Evolutionary conservation across 805 yeast genomes (phyloP).

Genomic region (Candida gorgasii): DNA sequence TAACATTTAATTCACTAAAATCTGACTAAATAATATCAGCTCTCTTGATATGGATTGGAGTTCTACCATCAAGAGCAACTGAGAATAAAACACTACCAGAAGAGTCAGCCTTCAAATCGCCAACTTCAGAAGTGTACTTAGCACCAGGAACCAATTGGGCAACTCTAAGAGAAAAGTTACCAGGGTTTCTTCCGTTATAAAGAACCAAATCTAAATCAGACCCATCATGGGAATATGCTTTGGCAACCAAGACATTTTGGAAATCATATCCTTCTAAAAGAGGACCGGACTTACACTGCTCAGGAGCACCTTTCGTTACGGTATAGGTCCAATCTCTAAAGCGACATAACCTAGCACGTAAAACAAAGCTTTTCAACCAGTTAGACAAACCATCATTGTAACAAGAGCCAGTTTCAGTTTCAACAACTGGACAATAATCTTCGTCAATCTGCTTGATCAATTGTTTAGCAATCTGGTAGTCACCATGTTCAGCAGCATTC

Average conservation of each 20-base stretch:
- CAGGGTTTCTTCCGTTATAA: constrained; percentile 12
- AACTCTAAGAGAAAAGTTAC: constrained; percentile 9
- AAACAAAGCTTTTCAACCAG: constrained; percentile 10
- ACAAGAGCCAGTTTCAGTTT: constrained; percentile 11
- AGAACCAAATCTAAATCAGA: constrained; percentile 12
- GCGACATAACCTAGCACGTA: constrained; percentile 12
- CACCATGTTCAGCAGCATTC: constrained; percentile 13
- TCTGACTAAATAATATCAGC: neutral
- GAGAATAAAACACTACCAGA: constrained; percentile 9
- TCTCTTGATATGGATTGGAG: constrained; percentile 7
- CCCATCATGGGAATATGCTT: constrained; percentile 13
- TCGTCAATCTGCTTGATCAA: constrained; percentile 13
- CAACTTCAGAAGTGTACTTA: constrained; percentile 5
- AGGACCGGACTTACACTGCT: constrained; percentile 11
- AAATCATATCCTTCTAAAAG: constrained; percentile 13
- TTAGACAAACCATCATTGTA: constrained; percentile 11
- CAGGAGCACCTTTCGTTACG: constrained; percentile 11
- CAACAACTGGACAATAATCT: constrained; percentile 8
- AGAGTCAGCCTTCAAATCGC: constrained; percentile 5
- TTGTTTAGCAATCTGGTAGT: constrained; percentile 9
- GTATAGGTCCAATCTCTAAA: constrained; percentile 14
- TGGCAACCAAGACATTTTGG: constrained; percentile 13
- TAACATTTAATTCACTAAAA: neutral
- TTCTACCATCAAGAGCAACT: constrained; percentile 9
- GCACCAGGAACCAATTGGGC: constrained; percentile 10